These are phyloP conservation scores for Fusarium sp. DNA, from an alignment of 2,329 filamentous ascomycete genomes.

Conservation along the genomic window DNA sequence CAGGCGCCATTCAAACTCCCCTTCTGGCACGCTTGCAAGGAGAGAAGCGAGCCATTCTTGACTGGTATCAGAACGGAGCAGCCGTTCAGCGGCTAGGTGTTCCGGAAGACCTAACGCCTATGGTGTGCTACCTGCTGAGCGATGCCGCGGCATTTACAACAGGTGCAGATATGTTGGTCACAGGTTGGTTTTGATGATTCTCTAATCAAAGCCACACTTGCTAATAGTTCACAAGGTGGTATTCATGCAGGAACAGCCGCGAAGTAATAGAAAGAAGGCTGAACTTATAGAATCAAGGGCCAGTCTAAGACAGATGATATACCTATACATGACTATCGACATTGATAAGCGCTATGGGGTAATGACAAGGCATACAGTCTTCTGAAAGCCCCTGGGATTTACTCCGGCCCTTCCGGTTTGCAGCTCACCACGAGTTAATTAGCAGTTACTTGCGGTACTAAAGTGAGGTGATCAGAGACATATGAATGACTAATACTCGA, in stretches of 20 bases:
- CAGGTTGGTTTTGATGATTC: background rate
- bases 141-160: conserved; percentile 9
- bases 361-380: no score
- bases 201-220: fast-evolving
- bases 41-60: conserved; percentile 5
- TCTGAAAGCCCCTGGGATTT: no score
- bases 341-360: no score
- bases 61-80: conserved; percentile 6
- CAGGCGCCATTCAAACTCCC: background rate
- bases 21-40: background rate
- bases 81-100: background rate
- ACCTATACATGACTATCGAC: no score
- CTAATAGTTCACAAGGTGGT: background rate
- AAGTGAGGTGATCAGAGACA: no score
- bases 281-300: no score
- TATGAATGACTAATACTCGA: no score
- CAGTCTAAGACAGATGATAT: no score
- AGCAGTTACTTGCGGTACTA: no score
- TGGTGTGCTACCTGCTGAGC: conserved; percentile 4
- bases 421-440: no score
- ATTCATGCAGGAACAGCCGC: background rate
- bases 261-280: background rate
- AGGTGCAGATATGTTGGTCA: conserved; percentile 9
- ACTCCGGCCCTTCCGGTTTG: no score
- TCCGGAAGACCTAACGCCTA: conserved; percentile 6